A percentile compares a stretch with the other conserved stretches of the same genome.
Conservation (phyloP, 176 grass and related monocot species). For the Oropetium thomaeum region DNA sequence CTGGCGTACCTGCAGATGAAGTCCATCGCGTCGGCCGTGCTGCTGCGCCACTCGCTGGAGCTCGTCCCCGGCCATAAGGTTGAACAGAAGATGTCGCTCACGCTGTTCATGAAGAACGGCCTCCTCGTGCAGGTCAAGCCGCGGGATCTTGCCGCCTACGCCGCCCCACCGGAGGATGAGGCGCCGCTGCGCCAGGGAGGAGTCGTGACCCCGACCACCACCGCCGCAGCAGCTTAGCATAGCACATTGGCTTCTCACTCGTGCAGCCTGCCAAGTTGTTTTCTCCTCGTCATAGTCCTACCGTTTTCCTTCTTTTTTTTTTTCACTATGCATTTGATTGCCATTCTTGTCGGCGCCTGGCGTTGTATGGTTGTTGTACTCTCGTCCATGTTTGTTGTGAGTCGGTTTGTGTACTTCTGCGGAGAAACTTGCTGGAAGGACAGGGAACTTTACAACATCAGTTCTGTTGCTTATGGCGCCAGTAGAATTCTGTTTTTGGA, state of each 20-base stretch:
- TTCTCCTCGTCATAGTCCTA: neutral
- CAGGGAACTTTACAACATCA: neutral
- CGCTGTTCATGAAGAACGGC: constrained; percentile 96
- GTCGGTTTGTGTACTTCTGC: constrained; percentile 25
- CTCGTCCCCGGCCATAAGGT: constrained; percentile 77
- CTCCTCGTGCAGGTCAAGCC: constrained; percentile 67
- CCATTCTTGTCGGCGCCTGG: neutral
- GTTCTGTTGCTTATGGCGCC: too few species aligned
- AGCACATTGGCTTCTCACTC: neutral
- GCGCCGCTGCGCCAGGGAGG: neutral
- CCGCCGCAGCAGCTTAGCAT: constrained; percentile 56
- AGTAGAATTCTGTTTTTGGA: too few species aligned
- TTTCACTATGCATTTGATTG: neutral
- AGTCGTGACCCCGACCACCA: constrained; percentile 46
- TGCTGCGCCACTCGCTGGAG: constrained; percentile 75
- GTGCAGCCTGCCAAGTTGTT: constrained; percentile 1
- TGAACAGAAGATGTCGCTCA: constrained; percentile 98
- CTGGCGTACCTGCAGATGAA: constrained; percentile 96
- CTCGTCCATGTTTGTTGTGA: neutral
- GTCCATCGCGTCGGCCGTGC: constrained; percentile 86
- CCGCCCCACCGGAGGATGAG: constrained; percentile 3
- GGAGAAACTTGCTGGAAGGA: neutral
- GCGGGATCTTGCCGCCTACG: constrained; percentile 47
- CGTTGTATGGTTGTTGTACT: constrained; percentile 27
- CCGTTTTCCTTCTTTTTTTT: neutral